Conservation (phyloP, 306 rosid genomes). For the Mimosa bimucronata region DNA sequence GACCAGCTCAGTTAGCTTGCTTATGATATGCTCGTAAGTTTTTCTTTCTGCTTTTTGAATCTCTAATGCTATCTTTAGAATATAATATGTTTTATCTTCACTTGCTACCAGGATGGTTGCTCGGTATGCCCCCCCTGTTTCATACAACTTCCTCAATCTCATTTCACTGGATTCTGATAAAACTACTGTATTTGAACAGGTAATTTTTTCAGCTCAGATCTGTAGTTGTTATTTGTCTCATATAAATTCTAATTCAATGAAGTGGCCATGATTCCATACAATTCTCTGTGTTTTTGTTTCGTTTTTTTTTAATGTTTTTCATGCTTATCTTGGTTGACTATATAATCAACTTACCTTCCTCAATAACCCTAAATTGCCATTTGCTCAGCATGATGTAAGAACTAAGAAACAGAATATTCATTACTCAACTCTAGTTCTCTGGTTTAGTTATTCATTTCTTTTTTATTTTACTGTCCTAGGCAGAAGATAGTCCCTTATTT, state of each 20-base stretch:
- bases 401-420: not conserved
- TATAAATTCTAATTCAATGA: constrained; percentile 27
- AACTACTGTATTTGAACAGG: constrained; percentile 82
- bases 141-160: constrained; percentile 94
- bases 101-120: constrained; percentile 83
- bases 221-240: constrained; percentile 8
- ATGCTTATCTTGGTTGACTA: not conserved
- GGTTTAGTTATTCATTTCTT: not conserved
- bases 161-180: constrained; percentile 59
- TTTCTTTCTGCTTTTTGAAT: constrained; percentile 31
- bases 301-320: not conserved
- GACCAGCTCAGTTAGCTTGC: constrained; percentile 97
- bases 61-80: constrained; percentile 25
- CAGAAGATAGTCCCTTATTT: not conserved
- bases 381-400: constrained; percentile 6
- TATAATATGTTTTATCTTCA: constrained; percentile 22
- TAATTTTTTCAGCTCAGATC: constrained; percentile 40
- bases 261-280: constrained; percentile 16
- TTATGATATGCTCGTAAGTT: constrained; percentile 98
- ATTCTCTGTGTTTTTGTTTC: not conserved
- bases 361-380: not conserved
- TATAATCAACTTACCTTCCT: constrained; percentile 16
- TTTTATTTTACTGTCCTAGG: not conserved
- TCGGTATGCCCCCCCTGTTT: constrained; percentile 96
- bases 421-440: not conserved